Conservation (phyloP, 345 rosid species). For the Crucihimalaya himalaica region DNA sequence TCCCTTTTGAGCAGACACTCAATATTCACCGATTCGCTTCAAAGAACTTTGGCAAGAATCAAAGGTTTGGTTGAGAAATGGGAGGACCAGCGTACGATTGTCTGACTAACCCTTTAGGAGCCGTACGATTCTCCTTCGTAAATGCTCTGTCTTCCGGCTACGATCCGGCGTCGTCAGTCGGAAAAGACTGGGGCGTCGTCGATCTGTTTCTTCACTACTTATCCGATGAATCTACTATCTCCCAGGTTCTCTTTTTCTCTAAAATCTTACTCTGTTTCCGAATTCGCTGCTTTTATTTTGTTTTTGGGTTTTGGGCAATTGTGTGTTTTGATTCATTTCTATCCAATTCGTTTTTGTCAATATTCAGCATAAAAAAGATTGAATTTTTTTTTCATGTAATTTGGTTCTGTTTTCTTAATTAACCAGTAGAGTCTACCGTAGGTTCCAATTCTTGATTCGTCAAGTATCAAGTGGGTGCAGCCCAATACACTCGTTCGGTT, state of each 20-base stretch:
- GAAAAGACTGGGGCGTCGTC: slow-evolving; percentile 88
- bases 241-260: slow-evolving; percentile 47
- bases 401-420: neutral
- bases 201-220: slow-evolving; percentile 80
- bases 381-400: neutral
- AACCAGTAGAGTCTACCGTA: slow-evolving; percentile 4
- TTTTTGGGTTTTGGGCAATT: neutral
- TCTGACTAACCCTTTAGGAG: slow-evolving; percentile 82
- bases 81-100: slow-evolving; percentile 84
- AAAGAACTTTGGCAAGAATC: neutral
- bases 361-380: neutral
- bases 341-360: neutral
- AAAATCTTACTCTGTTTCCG: neutral
- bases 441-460: slow-evolving; percentile 70
- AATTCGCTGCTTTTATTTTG: neutral
- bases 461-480: slow-evolving; percentile 55
- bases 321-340: neutral
- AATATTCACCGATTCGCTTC: neutral
- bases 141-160: slow-evolving; percentile 63
- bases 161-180: slow-evolving; percentile 65
- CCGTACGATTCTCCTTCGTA: slow-evolving; percentile 76
- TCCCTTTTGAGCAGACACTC: neutral
- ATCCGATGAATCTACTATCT: slow-evolving; percentile 58
- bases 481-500: slow-evolving; percentile 77
- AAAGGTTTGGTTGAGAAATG: slow-evolving; percentile 42